Base-by-base conservation (phyloP, 352 stramenopile species). In the Pythium biforme region DNA sequence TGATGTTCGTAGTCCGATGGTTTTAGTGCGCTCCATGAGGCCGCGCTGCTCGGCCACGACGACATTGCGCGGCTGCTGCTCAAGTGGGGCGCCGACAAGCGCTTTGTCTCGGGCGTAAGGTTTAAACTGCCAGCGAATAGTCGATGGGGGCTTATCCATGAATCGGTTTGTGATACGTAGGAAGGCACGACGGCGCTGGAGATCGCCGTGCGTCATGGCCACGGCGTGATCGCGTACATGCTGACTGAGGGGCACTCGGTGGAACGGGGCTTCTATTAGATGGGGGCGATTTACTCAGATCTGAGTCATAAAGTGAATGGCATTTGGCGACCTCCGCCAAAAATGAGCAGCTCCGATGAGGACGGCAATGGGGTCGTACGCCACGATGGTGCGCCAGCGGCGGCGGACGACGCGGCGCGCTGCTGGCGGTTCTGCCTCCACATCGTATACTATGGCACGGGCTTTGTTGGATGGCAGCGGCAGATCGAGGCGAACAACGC, bases 391-490 rank as follows among this genome's bases (percentile, higher is more conserved):
- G 9, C 50, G 17, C 20, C 27, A 26, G 23, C 17, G 5, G 37
- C 31, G 22, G 37, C 25, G 22, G 37, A 43, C 34, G 23, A 14
- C 19, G 46, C 8, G 5, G 34, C 39, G 12, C 55, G 48, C 5
- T 47, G 40, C 49, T 64, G 37, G 70, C 79, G 77, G 33, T 92
- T 87, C 53, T 84, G 74, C 31, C 65, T 92, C 48, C 83, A 92
- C 62, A 81, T 94, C 48, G 82, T 83, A 33, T 95, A 95, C 70
- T 77, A 81, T 27, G 86, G 86, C 11, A 83, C 79, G 33, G 81
- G 73, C 14, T 88, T 90, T 37, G 75, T 94, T 9, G 86, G 86
- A 7, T 95, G 86, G 86, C 86, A 95, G 63, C 74, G 86, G 23
- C 84, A 93, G 61, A 63, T 67, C 34, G 67, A 77, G 14, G 74